phyloP scores from a whole-genome alignment of 495 filamentous ascomycete genomes.

The Talaromyces liani region DNA sequence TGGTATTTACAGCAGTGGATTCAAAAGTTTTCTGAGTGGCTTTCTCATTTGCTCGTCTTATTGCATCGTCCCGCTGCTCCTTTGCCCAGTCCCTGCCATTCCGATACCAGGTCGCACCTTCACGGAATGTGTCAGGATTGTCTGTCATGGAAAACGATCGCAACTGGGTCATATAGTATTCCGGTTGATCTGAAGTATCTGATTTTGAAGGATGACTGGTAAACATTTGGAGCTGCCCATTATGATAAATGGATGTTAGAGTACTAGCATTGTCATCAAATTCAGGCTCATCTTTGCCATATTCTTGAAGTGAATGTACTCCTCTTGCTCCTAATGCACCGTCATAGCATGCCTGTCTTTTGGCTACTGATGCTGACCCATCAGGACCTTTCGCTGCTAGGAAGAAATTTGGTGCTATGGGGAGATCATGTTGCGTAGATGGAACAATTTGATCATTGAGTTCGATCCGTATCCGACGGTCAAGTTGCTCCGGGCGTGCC shows the following conservation, averaged over 20 bases:
- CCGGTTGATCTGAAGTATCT: neutral
- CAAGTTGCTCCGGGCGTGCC: too few species aligned
- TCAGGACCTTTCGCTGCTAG: too few species aligned
- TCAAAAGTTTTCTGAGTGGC: neutral
- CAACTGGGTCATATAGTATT: slow-evolving; percentile 3
- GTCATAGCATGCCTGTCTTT: too few species aligned
- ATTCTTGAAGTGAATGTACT: too few species aligned
- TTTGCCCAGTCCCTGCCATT: slow-evolving; percentile 17
- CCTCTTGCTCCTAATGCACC: too few species aligned
- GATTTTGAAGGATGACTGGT: slow-evolving; percentile 1
- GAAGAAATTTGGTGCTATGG: too few species aligned
- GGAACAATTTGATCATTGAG: too few species aligned
- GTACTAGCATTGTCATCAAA: neutral
- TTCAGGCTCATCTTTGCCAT: too few species aligned
- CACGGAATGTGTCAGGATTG: neutral
- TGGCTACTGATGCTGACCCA: too few species aligned
- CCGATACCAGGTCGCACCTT: slow-evolving; percentile 8
- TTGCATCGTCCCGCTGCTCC: slow-evolving; percentile 14
- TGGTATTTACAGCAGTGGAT: neutral
- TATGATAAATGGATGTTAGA: slow-evolving; percentile 9
- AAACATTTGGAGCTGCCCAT: neutral
- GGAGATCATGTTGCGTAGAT: too few species aligned
- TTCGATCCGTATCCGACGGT: too few species aligned
- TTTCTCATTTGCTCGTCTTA: slow-evolving; percentile 13
- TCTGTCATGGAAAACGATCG: neutral